phyloP scores from a whole-genome alignment of 768 basidiomycete genomes.

The Austroboletus eburneus region DNA sequence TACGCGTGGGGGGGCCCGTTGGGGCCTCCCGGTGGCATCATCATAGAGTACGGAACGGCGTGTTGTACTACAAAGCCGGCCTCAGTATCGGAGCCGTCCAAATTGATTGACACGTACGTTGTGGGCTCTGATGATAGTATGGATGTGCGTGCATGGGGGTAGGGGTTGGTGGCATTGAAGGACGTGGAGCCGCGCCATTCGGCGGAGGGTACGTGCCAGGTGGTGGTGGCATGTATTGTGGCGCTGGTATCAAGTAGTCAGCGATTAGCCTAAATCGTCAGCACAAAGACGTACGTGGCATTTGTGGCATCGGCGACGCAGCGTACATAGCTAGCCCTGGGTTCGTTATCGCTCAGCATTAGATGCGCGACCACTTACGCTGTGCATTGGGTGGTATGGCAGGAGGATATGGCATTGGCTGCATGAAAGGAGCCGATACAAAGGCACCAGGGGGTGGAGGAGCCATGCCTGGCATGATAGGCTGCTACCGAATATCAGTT shows the following conservation, averaged over 20 bases:
- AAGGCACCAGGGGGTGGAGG: constrained; percentile 78
- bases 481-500: constrained; percentile 35
- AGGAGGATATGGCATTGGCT: constrained; percentile 79
- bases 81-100: constrained; percentile 26
- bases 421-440: constrained; percentile 80
- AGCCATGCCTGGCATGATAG: constrained; percentile 83
- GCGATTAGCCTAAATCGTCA: background rate
- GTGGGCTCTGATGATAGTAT: constrained; percentile 88
- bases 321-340: constrained; percentile 66
- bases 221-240: constrained; percentile 77
- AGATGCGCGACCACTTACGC: constrained; percentile 21
- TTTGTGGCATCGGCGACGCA: constrained; percentile 77
- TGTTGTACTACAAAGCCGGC: constrained; percentile 61
- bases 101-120: constrained; percentile 47
- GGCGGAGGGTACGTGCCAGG: constrained; percentile 77
- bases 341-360: constrained; percentile 2
- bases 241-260: constrained; percentile 38
- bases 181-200: constrained; percentile 73
- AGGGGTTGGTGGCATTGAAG: constrained; percentile 89
- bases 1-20: constrained; percentile 68
- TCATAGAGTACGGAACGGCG: constrained; percentile 87
- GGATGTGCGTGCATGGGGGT: constrained; percentile 83
- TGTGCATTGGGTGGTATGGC: constrained; percentile 74
- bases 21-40: constrained; percentile 70
- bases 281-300: constrained; percentile 64